Base-by-base conservation (phyloP, 116 monocot genomes). In the Dioscorea cayenensis region DNA sequence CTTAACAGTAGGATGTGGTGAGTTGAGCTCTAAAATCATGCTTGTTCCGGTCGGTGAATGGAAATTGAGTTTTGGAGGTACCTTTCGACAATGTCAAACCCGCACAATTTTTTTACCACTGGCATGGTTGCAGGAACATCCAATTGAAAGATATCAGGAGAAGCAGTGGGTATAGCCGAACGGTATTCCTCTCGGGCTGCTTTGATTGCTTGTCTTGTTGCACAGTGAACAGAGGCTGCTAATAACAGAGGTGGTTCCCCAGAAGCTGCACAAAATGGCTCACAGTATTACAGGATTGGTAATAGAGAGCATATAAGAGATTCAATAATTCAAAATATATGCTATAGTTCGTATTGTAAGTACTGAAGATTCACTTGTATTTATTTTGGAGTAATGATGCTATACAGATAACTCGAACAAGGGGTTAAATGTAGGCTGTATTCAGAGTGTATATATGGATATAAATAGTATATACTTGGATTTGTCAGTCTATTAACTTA, bases 71-170 rank as follows among this genome's bases (percentile, higher is more conserved):
- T 78, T 52, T 82, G 77, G 66, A 94, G 73, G 66, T 84, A 87
- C 38, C 72, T 87, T 74, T 95, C 94, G 4, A 91, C 81, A 66
- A 73, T 95, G 66, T 91, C 79, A 3, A 89, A 76, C 6, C 95
- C 91, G 48, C 95, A 95, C 0, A 89, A 81, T 74, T 86, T 83
- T 78, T 91, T 95, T 50, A 95, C 79, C 32, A 83, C 84, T 0
- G 91, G 89, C 95, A 95, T 89, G n/a, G 85, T 95, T 13, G 95
- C 92, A 17, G 95, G 95, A 36, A 92, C 92, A 1, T 81, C 63
- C 65, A 95, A 72, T 6, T 86, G 71, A 49, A 95, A 89, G 8
- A 60, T 12, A 0, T 69, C 20, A 7, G 84, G 65, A 74, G 89
- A 77, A 25, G 51, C 72, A 76, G 77, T 75, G 18, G 68, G 50